A percentile compares a stretch with the other conserved stretches of the same genome.
phyloP scores from a whole-genome alignment of 2,329 filamentous ascomycete genomes.

The Colletotrichum acutatum region DNA sequence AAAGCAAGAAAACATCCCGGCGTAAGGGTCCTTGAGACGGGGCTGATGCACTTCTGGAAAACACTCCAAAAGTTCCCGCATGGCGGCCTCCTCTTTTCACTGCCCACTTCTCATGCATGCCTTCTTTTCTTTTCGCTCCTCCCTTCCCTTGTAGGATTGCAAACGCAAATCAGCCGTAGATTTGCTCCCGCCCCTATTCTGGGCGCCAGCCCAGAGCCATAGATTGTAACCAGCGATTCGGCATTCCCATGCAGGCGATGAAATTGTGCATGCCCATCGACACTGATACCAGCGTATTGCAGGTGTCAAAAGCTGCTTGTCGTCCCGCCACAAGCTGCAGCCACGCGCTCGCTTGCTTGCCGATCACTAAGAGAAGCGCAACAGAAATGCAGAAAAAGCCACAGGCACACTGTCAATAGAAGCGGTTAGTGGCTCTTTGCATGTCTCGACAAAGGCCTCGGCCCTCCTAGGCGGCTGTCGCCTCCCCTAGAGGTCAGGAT shows the following conservation, averaged over 20 bases:
- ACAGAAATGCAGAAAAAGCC: neutral
- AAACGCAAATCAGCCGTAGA: neutral
- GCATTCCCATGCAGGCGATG: slow-evolving; percentile 25
- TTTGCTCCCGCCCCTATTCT: neutral
- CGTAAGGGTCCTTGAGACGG: slow-evolving; percentile 7
- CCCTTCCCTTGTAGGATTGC: slow-evolving; percentile 6
- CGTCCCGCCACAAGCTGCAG: slow-evolving; percentile 7
- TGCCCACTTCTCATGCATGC: neutral
- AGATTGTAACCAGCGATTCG: slow-evolving; percentile 15
- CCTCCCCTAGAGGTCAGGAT: neutral
- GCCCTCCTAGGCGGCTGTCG: neutral
- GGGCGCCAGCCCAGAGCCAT: neutral
- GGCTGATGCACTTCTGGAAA: neutral
- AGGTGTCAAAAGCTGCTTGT: slow-evolving; percentile 15
- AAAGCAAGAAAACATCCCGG: neutral
- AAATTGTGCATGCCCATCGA: slow-evolving; percentile 12
- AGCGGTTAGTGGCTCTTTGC: neutral
- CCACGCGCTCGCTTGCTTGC: neutral
- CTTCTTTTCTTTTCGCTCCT: neutral
- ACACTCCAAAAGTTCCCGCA: slow-evolving; percentile 6
- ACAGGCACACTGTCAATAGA: neutral
- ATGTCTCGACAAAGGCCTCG: neutral
- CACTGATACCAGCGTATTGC: slow-evolving; percentile 1
- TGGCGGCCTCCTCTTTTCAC: neutral
- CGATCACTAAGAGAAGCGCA: neutral